Evolutionary conservation across 2,329 filamentous ascomycete species (phyloP).

Genomic region (Fusarium goolgardi): DNA sequence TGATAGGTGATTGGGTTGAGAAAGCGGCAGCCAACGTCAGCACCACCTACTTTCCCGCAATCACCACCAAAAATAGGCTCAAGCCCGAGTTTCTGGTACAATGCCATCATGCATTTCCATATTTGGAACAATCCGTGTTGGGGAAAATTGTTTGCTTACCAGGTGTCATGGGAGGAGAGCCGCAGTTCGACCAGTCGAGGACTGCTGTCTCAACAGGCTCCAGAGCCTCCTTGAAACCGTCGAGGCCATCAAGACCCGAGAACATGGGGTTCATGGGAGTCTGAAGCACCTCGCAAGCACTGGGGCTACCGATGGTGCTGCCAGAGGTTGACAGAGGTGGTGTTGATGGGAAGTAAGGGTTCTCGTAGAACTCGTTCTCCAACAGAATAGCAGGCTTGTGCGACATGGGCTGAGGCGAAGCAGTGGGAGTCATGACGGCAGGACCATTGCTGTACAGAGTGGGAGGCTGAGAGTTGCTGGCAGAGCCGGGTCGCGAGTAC

Average conservation of each 20-base stretch:
- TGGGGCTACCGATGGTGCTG: conserved; percentile 88
- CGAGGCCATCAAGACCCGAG: conserved; percentile 75
- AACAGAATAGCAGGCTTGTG: conserved; percentile 83
- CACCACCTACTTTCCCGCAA: conserved; percentile 28
- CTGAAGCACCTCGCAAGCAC: conserved; percentile 78
- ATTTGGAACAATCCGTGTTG: conserved; percentile 10
- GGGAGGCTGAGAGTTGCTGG: conserved; percentile 72
- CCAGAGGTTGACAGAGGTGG: conserved; percentile 87
- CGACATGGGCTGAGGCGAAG: conserved; percentile 77
- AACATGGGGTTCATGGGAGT: conserved; percentile 87
- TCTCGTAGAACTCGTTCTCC: conserved; percentile 78
- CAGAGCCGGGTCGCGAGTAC: conserved; percentile 74
- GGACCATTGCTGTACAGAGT: conserved; percentile 69
- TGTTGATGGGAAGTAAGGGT: conserved; percentile 83
- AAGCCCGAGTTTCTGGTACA: conserved; percentile 28
- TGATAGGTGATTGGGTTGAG: conserved; percentile 29
- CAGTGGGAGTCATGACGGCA: conserved; percentile 76
- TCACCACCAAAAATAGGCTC: conserved; percentile 39
- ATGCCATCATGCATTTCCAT: conserved; percentile 24
- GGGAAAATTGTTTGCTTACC: conserved; percentile 69
- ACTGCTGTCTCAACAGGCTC: conserved; percentile 80
- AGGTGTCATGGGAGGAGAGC: conserved; percentile 90
- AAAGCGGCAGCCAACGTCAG: conserved; percentile 36
- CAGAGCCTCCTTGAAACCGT: conserved; percentile 74
- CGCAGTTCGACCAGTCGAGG: conserved; percentile 80